Base-by-base conservation (phyloP, 2,329 filamentous ascomycete genomes). In the Colletotrichum chlorophyti region DNA sequence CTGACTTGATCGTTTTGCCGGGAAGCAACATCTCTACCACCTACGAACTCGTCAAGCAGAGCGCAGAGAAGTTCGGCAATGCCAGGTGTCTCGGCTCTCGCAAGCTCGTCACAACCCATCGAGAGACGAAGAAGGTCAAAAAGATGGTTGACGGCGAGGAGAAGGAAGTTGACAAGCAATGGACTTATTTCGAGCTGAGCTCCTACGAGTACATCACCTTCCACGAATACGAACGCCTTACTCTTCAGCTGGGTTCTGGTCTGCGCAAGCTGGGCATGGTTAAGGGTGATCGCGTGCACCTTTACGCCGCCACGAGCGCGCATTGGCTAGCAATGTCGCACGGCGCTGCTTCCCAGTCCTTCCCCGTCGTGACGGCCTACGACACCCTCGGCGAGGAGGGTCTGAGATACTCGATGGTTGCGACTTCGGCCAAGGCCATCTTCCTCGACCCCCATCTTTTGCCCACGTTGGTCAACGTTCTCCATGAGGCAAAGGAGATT, bases 91-190 rank as follows among this genome's bases (percentile, higher is more conserved):
- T 91, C 64, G 91, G 90, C 61, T 87, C 84, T 65, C 87, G 91
- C 63, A 88, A 84, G 72, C 82, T 95, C 60, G 76, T 96, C 74
- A 84, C 89, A 74, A 89, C 87, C 31, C 91, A 95, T 73, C 83
- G 88, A 65, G 91, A 96, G 77, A 90, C 86, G 68, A 96, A 94
- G 82, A 94, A 92, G 82, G 79, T 96, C 72, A 95, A 94, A 84
- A 95, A 93, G 82, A 82, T 93, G 57, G 79, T 96, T 40, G 90
- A 95, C 71, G 91, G 91, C 64, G 83, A 88, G 68, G 89, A 94
- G 80, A 78, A 84, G 68, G 85, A 93, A 74, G 84, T 93, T 24
- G 90, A 94, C 72, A 96, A 96, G 85, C 83, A 91, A 69, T 96
- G 91, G 91, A 89, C 88, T 54, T 96, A 90, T 76, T 95, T 91